Base-by-base conservation (phyloP, 192 early-diverging fungal genomes). In the Neocallimastix lanati region DNA sequence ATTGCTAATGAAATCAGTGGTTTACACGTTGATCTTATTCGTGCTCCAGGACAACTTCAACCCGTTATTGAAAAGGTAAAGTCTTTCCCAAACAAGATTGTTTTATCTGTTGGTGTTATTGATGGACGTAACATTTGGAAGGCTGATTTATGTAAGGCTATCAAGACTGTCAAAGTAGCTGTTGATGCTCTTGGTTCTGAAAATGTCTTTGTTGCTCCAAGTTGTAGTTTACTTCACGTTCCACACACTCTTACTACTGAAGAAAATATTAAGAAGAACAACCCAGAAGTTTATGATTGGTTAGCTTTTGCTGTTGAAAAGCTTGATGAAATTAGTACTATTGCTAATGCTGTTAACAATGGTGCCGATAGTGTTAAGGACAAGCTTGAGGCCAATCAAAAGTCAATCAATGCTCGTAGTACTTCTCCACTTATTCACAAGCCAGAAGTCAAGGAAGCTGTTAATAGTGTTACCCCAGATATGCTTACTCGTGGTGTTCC, bases 61-160 rank as follows among this genome's bases (percentile, higher is more conserved):
- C 80, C 85, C 35, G 88, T 95, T 76, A 82, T 95, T 77, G 85
- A 85, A 79, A 50, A 86, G 76, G 83, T 93, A 35, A 86, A 81
- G 78, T 29, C 35, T 82, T 80, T 76, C 29, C 21, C 79, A 3
- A 79, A 88, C 37, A 82, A 84, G 28, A 86, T 93, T 82, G 81
- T 88, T 67, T 88, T 98, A n/a, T 97, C 95, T n/a, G 86, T 95
- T 78, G 97, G 97, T 84, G 87, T 99, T 76, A 89, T 99, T 80
- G 92, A 98, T 86, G 97, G 97, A 58, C 93, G 97, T 81, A 98
- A 99, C 91, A 92, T 99, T 86, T 99, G 97, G 97, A 96, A 96
- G 88, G 88, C 91, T 80, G 93, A 98, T 87, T 84, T 97, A 76
- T 87, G 84, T 80, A 85, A 87, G 80, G 91, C 94, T 77, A 87